Evolutionary conservation across 345 rosid genomes (phyloP).

Genomic region (Cardiospermum halicacabum): DNA sequence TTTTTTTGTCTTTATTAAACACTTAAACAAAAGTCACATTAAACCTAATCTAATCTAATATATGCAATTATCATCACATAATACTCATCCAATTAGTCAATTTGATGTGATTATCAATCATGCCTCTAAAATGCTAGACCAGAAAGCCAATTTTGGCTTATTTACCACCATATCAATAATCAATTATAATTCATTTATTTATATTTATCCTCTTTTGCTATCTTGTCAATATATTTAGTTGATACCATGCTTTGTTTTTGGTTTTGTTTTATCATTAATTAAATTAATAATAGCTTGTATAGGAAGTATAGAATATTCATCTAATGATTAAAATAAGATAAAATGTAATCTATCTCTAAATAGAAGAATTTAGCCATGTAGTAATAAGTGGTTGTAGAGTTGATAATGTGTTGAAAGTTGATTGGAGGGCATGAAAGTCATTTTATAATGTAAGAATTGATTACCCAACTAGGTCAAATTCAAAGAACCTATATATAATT

Average conservation of each 20-base stretch:
- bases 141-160: not conserved
- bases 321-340: too few species aligned
- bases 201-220: too few species aligned
- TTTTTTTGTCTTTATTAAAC: not conserved
- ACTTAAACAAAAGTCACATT: not conserved
- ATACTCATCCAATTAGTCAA: not conserved
- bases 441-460: not conserved
- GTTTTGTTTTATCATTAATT: too few species aligned
- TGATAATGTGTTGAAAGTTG: not conserved
- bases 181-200: not conserved
- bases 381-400: not conserved
- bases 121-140: constrained; percentile 2
- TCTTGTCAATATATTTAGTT: too few species aligned
- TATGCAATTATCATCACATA: not conserved
- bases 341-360: too few species aligned
- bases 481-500: not conserved
- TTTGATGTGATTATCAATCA: constrained; percentile 9
- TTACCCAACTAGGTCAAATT: not conserved
- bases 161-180: not conserved
- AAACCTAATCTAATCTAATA: not conserved
- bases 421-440: not conserved
- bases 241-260: too few species aligned
- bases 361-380: too few species aligned
- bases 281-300: too few species aligned
- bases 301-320: too few species aligned